Evolutionary conservation across 495 filamentous ascomycete genomes (phyloP).

Genomic region (Penicillium goetzii): DNA sequence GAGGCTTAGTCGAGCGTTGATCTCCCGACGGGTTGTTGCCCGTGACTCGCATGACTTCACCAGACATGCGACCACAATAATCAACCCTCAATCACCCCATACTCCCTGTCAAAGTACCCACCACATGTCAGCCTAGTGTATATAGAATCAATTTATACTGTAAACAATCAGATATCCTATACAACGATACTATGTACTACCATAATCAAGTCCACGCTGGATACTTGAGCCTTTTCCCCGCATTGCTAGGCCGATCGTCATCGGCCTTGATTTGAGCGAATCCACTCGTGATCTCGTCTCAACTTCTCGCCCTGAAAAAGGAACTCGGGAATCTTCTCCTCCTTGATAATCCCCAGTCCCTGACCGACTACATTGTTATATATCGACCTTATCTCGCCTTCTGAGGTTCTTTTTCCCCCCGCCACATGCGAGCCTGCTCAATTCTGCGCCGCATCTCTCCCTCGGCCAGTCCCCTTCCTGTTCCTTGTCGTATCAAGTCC

Average conservation of each 20-base stretch:
- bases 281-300: constrained; percentile 21
- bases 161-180: neutral
- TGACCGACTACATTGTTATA: neutral
- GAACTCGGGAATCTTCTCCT: neutral
- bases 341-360: neutral
- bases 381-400: constrained; percentile 2
- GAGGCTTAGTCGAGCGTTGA: neutral
- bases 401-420: constrained; percentile 7
- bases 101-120: neutral
- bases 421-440: constrained; percentile 46
- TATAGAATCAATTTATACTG: neutral
- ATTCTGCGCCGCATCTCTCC: constrained; percentile 38
- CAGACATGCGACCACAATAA: neutral
- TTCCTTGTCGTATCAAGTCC: constrained; percentile 19
- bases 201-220: neutral
- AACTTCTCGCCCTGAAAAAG: constrained; percentile 1
- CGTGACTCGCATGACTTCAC: neutral
- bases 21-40: neutral
- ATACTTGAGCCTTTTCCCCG: constrained; percentile 14
- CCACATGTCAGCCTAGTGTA: neutral
- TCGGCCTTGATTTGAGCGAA: constrained; percentile 17
- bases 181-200: neutral
- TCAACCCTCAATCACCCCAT: neutral
- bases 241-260: constrained; percentile 16
- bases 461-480: constrained; percentile 36